A percentile compares a stretch with the other conserved stretches of the same genome.
Evolutionary conservation across 768 basidiomycete species (phyloP).

Genomic region (Gloeopeniophorella convolvens): DNA sequence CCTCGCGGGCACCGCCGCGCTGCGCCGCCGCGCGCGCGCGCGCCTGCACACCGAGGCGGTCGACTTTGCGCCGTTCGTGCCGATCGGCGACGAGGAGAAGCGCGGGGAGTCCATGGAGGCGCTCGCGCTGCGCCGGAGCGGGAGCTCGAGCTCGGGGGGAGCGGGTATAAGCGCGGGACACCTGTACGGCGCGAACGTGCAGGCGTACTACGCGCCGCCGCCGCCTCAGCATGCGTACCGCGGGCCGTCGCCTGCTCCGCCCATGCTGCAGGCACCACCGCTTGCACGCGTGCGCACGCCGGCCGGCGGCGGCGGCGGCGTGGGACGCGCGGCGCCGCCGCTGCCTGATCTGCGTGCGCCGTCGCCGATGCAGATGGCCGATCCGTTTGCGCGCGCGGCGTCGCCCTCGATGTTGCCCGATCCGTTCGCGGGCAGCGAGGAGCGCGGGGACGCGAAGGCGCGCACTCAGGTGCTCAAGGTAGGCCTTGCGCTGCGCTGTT

Average conservation of each 20-base stretch:
- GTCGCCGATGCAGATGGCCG: too few relatives aligned
- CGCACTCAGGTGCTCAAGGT: conserved; percentile 20
- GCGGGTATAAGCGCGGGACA: not conserved
- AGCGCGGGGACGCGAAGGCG: too few relatives aligned
- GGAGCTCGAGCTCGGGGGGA: too few relatives aligned
- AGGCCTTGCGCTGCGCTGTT: not conserved
- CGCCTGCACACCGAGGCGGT: conserved; percentile 23
- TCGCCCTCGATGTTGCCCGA: too few relatives aligned
- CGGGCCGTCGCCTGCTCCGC: not conserved
- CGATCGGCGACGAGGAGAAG: conserved; percentile 1
- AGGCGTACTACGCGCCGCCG: not conserved
- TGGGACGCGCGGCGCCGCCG: too few relatives aligned
- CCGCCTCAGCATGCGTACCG: not conserved
- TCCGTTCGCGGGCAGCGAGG: too few relatives aligned
- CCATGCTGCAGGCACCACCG: not conserved
- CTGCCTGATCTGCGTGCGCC: too few relatives aligned
- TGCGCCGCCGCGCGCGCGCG: conserved; percentile 44
- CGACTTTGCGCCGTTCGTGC: conserved; percentile 17
- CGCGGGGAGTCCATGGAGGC: too few relatives aligned
- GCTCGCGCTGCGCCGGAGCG: conserved; percentile 3
- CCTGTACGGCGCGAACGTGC: not conserved
- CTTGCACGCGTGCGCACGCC: too few relatives aligned
- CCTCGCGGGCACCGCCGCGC: conserved; percentile 35
- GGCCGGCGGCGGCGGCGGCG: too few relatives aligned
- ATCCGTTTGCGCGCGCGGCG: too few relatives aligned